phyloP scores from a whole-genome alignment of 768 basidiomycete genomes.

The Tubosaeta brunneosetosa region DNA sequence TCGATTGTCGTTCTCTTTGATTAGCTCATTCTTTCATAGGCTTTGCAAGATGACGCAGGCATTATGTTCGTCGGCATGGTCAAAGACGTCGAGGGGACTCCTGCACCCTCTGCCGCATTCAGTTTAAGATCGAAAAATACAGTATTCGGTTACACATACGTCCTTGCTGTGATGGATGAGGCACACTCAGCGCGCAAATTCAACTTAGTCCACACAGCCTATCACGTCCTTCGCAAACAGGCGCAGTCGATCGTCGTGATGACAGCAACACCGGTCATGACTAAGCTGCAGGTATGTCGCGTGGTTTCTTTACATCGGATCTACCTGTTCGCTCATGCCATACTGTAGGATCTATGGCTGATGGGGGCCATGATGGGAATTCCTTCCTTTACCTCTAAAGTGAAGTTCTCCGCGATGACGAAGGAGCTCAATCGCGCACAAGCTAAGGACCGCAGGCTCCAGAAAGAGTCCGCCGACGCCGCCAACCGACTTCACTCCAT shows the following conservation, averaged over 20 bases:
- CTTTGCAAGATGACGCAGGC: not conserved
- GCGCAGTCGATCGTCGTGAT: not conserved
- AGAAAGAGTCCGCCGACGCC: not conserved
- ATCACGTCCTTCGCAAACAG: not conserved
- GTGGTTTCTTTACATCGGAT: too few species aligned
- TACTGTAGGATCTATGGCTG: conserved; percentile 5
- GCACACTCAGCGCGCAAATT: conserved; percentile 2
- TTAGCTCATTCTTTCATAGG: not conserved
- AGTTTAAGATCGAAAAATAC: not conserved
- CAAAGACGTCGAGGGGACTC: not conserved
- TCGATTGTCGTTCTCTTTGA: not conserved
- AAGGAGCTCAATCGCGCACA: not conserved
- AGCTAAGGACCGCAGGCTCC: not conserved
- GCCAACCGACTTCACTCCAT: not conserved
- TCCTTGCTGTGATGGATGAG: conserved; percentile 2
- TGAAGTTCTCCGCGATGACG: not conserved
- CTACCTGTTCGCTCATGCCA: too few species aligned
- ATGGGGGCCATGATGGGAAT: conserved; percentile 1
- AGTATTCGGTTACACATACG: not conserved
- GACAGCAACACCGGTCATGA: conserved; percentile 3
- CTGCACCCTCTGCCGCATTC: not conserved
- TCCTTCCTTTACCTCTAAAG: not conserved
- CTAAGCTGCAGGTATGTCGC: conserved; percentile 2
- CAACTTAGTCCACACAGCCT: conserved; percentile 3
- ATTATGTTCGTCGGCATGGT: not conserved